Evolutionary conservation across 148 eudicot species (phyloP).

Genomic region (Fagopyrum esculentum): DNA sequence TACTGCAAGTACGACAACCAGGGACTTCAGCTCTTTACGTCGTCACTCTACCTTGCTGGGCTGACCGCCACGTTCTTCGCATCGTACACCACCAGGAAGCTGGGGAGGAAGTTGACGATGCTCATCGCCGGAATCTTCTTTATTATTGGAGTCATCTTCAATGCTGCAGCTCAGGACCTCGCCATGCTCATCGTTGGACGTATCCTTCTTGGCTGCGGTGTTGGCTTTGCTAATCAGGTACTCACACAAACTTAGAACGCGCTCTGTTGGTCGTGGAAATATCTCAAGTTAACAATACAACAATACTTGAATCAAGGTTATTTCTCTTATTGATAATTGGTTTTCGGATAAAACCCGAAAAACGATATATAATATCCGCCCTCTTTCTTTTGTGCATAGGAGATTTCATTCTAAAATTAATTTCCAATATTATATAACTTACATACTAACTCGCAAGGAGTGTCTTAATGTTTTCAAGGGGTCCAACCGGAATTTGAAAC

Average conservation of each 20-base stretch:
- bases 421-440: no score
- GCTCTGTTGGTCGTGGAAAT: no score
- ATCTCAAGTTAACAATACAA: no score
- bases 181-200: constrained; percentile 88
- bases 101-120: constrained; percentile 72
- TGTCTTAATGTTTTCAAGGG: no score
- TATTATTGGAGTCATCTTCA: constrained; percentile 55
- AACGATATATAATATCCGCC: no score
- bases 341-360: no score
- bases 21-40: constrained; percentile 76
- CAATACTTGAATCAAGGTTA: no score
- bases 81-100: constrained; percentile 59
- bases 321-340: no score
- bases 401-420: no score
- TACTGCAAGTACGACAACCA: constrained; percentile 91
- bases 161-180: constrained; percentile 67
- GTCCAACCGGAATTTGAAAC: no score
- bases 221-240: constrained; percentile 97
- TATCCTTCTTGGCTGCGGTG: constrained; percentile 87
- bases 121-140: constrained; percentile 78
- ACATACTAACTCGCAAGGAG: no score
- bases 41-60: constrained; percentile 78
- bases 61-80: constrained; percentile 78
- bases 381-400: no score
- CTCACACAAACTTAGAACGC: not conserved